Base-by-base conservation (phyloP, 2,329 filamentous ascomycete genomes). In the Dothidotthia symphoricarpi region DNA sequence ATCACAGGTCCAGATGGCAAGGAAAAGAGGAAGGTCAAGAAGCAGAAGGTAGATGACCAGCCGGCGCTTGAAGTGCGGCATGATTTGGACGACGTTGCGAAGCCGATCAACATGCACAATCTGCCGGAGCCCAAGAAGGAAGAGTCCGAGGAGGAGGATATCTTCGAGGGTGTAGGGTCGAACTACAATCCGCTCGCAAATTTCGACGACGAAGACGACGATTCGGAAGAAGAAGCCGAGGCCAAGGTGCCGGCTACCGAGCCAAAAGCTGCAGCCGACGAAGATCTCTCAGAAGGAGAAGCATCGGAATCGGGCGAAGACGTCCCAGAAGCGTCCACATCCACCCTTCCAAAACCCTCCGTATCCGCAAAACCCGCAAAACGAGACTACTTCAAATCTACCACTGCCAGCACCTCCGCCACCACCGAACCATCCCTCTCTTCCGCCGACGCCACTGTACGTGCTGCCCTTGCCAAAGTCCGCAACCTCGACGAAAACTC, bases 401-500 rank as follows among this genome's bases (percentile, higher is more conserved):
- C 41, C 31, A 24, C 42, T 13, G 47, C 38, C 29, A 33, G 19
- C 4, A 38, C 30, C 6, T 31, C 35, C 19, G 28, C 35, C 33
- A 54, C 22, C 48, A 64, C 28, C 51, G 69, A 71, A 31, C 68
- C 70, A 3, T 34, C 49, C 13, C 27, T 50, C 11, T 55, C 56
- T 17, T 53, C 76, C 4, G 78, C 84, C 56, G 88, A 96, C 56
- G 85, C 88, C 2, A 80, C 85, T 2, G 83, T 95, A 46, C 76
- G 89, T 48, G 88, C 88, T 3, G 88, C 88, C 0, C 77, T 98
- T 56, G 88, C 89, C 67, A 89, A 89, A 64, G 91, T 91, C 37
- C 68, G 69, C 36, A 68, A 62, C 27, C 61, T 70, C 71, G 76
- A 65, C 73, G 72, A 41, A 64, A 61, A 51, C 60, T 65, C 63